Percentiles rank a stretch among this genome's conserved stretches.
Conservation (phyloP, 768 basidiomycete species). For the Russula abietina region DNA sequence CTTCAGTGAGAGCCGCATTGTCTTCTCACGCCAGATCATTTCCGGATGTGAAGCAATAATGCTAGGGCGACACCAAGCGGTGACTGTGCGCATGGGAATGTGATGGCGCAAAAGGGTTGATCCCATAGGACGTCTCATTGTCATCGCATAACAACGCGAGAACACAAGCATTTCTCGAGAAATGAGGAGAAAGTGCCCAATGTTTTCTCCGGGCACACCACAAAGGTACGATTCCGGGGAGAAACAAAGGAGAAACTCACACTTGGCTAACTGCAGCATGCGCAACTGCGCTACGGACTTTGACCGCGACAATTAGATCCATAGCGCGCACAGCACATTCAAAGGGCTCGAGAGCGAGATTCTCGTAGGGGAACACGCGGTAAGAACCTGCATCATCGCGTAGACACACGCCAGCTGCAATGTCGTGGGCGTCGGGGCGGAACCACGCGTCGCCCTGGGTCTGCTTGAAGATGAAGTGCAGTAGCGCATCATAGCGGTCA, state of each 20-base stretch:
- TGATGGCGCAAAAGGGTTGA: neutral
- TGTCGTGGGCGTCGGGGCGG: conserved; percentile 44
- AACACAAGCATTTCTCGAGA: neutral
- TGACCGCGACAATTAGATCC: conserved; percentile 52
- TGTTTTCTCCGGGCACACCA: neutral
- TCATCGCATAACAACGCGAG: neutral
- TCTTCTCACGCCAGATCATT: conserved; percentile 13
- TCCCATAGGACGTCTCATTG: neutral
- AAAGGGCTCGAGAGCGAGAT: conserved; percentile 48
- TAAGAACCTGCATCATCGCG: conserved; percentile 44
- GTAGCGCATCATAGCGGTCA: conserved; percentile 40
- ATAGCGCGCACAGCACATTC: conserved; percentile 47
- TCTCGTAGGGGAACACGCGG: conserved; percentile 52
- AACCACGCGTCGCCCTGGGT: conserved; percentile 51
- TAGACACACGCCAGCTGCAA: conserved; percentile 44
- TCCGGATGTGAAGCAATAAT: conserved; percentile 12
- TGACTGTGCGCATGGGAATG: neutral
- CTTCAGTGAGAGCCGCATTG: conserved; percentile 7
- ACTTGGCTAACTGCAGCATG: conserved; percentile 48
- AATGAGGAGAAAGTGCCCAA: neutral
- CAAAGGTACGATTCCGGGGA: neutral
- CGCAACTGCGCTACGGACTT: conserved; percentile 44
- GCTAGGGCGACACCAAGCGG: neutral
- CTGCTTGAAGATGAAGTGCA: conserved; percentile 42
- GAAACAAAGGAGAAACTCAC: conserved; percentile 28